Base-by-base conservation (phyloP, 2,329 filamentous ascomycete species). In the Endoconidiophora polonica region DNA sequence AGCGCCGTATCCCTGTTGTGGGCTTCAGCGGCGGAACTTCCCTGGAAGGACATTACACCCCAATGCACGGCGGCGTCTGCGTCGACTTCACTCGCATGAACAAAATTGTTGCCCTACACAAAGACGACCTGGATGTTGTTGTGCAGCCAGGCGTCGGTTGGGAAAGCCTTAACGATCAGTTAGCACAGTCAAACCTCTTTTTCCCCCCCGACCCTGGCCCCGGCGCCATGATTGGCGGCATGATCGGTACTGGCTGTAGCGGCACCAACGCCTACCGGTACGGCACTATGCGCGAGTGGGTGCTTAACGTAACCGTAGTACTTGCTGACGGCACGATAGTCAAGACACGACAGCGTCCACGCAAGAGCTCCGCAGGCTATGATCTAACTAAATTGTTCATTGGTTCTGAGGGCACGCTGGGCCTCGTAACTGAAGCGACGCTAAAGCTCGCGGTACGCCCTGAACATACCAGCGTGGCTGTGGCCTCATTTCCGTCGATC, bases 251-350 rank as follows among this genome's bases (percentile, higher is more conserved):
- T 2, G 74, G 74, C 36, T 77, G 73, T 66, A 76, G 72, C 59
- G 87, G 87, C 53, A 94, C 87, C 12, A 94, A 94, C 62, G 81
- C 87, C 14, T 94, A 93, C 67, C 75, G 87, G 52, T 94, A 94
- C 63, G 88, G 87, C 55, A 94, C 87, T 2, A 94, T 94, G 86
- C 80, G 85, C 55, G 87, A 94, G 61, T 94, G 87, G 87, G 88
- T 94, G 10, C 67, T 94, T 20, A 83, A 77, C 49, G 66, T 94
- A 56, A 94, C 87, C 0, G 85, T 94, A 3, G 87, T 94, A 9
- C 72, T 94, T 58, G 87, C 87, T 16, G 88, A 94, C 63, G 87
- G 87, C 46, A 94, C 87, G 1, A 66, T 94, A 47, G 81, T 95
- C 66, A 90, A 88, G 70, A 95, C 88, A 9, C 74, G 84, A 55